Conservation (phyloP, 768 basidiomycete species). For the Boletus sensibilis region DNA sequence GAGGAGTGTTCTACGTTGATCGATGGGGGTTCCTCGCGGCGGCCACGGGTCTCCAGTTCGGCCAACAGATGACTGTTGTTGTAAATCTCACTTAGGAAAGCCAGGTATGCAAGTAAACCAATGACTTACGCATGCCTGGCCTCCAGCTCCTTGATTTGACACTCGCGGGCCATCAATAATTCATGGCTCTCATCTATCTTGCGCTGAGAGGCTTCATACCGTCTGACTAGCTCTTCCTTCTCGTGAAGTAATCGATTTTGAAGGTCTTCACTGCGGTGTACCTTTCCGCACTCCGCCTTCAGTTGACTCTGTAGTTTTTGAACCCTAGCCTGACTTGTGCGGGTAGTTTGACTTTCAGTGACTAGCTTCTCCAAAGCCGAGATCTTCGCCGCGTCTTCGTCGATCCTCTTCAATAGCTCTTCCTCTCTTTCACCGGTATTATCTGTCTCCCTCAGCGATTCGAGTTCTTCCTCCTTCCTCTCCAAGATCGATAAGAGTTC, state of each 20-base stretch:
- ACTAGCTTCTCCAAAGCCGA: constrained; percentile 52
- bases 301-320: constrained; percentile 43
- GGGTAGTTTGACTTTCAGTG: constrained; percentile 38
- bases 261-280: constrained; percentile 41
- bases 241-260: constrained; percentile 50
- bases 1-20: not conserved
- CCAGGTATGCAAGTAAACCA: not conserved
- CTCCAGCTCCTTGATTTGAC: constrained; percentile 26
- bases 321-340: constrained; percentile 33
- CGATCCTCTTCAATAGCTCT: constrained; percentile 61
- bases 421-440: constrained; percentile 52
- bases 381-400: constrained; percentile 71
- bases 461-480: constrained; percentile 61
- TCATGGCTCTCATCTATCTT: constrained; percentile 30
- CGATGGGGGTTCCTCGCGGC: not conserved
- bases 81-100: not conserved
- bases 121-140: constrained; percentile 28
- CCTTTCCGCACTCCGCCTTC: constrained; percentile 41
- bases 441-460: constrained; percentile 40
- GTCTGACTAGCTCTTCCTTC: constrained; percentile 49
- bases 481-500: constrained; percentile 45
- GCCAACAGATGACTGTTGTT: constrained; percentile 20
- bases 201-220: constrained; percentile 38
- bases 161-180: constrained; percentile 21
- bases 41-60: constrained; percentile 13